These are phyloP conservation scores for Hypericum androsaemum DNA, from an alignment of 345 rosid genomes.

Conservation along the genomic window DNA sequence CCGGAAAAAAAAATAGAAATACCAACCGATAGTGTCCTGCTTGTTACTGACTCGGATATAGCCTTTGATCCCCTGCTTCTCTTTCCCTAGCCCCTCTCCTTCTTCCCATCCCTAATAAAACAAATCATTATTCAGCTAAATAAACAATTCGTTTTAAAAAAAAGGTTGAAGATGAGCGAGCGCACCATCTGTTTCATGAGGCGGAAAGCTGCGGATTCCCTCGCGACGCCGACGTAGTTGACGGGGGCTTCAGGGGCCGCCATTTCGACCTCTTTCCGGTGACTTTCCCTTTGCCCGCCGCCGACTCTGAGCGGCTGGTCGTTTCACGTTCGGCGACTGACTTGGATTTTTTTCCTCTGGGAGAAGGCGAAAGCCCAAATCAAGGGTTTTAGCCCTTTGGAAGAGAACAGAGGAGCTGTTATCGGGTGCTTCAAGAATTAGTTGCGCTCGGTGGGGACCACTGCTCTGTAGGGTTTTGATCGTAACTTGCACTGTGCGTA, in stretches of 20 bases:
- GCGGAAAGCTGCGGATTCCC: conserved; percentile 83
- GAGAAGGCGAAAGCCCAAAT: no score
- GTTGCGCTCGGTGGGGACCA: no score
- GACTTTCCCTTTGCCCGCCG: conserved; percentile 10
- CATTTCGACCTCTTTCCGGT: conserved; percentile 32
- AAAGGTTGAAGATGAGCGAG: no score
- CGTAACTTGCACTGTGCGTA: no score
- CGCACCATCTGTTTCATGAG: conserved; percentile 95
- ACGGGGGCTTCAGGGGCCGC: conserved; percentile 89
- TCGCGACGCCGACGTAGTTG: conserved; percentile 66
- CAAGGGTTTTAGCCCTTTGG: no score
- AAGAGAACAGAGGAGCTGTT: no score
- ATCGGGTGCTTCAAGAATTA: no score
- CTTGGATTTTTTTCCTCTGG: no score
- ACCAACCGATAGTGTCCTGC: conserved; percentile 65
- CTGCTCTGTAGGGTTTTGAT: no score
- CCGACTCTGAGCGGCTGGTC: neutral
- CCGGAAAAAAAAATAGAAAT: neutral
- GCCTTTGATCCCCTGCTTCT: conserved; percentile 95
- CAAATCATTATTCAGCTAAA: conserved; percentile 1
- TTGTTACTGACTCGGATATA: conserved; percentile 79
- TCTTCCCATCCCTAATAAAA: conserved; percentile 87
- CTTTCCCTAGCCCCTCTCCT: conserved; percentile 98
- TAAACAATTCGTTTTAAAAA: neutral
- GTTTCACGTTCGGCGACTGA: no score